Conservation (phyloP, 2,329 filamentous ascomycete genomes). For the Colletotrichum spaethianum region DNA sequence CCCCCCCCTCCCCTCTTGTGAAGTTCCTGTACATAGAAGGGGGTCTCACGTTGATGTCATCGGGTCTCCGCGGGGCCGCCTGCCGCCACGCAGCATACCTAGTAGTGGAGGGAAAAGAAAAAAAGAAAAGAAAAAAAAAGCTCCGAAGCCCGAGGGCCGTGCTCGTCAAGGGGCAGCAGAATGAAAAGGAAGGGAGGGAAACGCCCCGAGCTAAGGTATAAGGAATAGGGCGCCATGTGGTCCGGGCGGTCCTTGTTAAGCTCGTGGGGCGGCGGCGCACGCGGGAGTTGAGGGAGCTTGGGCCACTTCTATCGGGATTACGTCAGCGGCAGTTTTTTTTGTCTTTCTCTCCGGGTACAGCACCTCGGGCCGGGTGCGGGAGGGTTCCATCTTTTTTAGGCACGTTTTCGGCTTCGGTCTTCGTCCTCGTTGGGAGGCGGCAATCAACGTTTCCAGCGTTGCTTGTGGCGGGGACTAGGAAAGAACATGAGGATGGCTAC, state of each 20-base stretch:
- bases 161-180: too few relatives aligned
- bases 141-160: neutral
- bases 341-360: too few relatives aligned
- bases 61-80: neutral
- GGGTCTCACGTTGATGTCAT: slow-evolving; percentile 8
- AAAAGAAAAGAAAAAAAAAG: neutral
- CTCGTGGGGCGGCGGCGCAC: neutral
- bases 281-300: slow-evolving; percentile 2
- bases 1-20: too few relatives aligned
- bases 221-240: neutral
- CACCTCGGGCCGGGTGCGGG: neutral
- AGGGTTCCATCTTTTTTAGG: neutral
- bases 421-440: neutral
- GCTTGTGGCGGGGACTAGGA: neutral
- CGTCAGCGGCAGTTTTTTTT: too few relatives aligned
- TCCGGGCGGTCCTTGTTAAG: neutral
- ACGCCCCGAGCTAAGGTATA: too few relatives aligned
- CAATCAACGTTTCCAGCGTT: neutral
- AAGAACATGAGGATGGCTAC: too few relatives aligned
- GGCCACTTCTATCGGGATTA: neutral
- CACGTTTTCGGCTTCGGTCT: neutral
- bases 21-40: neutral
- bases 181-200: neutral
- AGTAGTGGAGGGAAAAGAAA: neutral
- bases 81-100: neutral